Evolutionary conservation across 164 flowering plant species (phyloP), one percentile per base, ranked within the genome.

Genomic region (Vitis amurensis): DNA sequence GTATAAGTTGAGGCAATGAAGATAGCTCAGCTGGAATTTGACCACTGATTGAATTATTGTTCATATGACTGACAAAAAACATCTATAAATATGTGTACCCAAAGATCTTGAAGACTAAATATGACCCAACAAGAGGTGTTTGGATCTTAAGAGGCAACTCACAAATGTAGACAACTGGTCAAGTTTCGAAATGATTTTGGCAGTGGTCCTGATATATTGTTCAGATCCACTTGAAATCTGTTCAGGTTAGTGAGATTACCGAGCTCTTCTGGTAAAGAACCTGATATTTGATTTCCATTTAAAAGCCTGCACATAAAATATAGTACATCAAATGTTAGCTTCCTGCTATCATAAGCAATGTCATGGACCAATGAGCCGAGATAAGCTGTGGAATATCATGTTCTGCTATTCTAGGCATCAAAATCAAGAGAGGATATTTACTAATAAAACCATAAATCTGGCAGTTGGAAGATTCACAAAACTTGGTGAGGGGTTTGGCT

Each of bases 101-200:
- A 37, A 37, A 37, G 44, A 37, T 37, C 44, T 37, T 6, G 44
- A 37, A 37, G 4, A 37, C 44, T 37, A 37, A 23, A 23, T 23
- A 23, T 23, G 27, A 23, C 27, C 27, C 27, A 23, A 23, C 27
- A 23, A 23, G 27, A 50, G 44, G 61, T 23, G 66, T 61, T 44
- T 44, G 27, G 47, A 37, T 37, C 56, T 56, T 58, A 59, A 69
- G 67, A 30, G 30, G 57, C 53, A 48, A 85, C 97, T 91, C 72
- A 94, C 98, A 92, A 73, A 77, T 94, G 98, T 70, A 57, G 78
- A 60, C 85, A 63, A 17, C 65, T 77, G 68, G 50, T 75, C 80
- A 92, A 77, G 72, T 86, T 88, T 69, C 84, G 88, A 80, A 88
- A 88, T 71, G 98, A 88, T 71, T 79, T 86, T 48, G 98, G 98